Conservation (phyloP, 1,139 yeast genomes). For the Meyerozyma athensensis region DNA sequence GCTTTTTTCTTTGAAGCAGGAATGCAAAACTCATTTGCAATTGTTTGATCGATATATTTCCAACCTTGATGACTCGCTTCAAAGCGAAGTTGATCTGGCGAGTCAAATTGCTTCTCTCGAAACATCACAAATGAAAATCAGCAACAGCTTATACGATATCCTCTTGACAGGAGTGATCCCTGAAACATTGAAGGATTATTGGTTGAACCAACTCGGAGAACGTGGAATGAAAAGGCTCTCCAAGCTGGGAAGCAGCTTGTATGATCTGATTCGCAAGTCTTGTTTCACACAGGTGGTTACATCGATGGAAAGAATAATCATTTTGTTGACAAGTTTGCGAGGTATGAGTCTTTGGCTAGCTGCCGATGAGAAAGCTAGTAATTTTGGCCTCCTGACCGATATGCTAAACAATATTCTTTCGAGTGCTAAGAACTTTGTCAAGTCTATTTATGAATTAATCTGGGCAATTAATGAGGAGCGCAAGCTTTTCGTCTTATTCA, state of each 20-base stretch:
- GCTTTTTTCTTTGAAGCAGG: constrained; percentile 28
- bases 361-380: constrained; percentile 9
- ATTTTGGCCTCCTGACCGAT: constrained; percentile 25
- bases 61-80: constrained; percentile 24
- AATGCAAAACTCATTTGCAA: constrained; percentile 38
- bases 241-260: constrained; percentile 44
- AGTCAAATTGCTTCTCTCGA: constrained; percentile 11
- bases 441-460: constrained; percentile 34
- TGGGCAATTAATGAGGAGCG: constrained; percentile 52
- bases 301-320: constrained; percentile 50
- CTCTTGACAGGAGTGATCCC: constrained; percentile 57
- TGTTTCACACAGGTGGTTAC: constrained; percentile 52
- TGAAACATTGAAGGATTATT: constrained; percentile 31
- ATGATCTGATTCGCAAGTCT: constrained; percentile 43
- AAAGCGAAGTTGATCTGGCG: constrained; percentile 12
- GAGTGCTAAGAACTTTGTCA: constrained; percentile 28
- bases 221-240: constrained; percentile 60
- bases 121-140: constrained; percentile 8
- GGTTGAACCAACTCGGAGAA: constrained; percentile 58
- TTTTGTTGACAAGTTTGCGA: constrained; percentile 44
- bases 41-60: constrained; percentile 33
- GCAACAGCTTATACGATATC: constrained; percentile 38
- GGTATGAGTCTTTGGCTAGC: constrained; percentile 42
- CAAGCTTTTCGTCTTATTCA: constrained; percentile 32
- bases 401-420: constrained; percentile 24